Base-by-base conservation (phyloP, 495 filamentous ascomycete species). In the Pyrenopolyporus hunteri region DNA sequence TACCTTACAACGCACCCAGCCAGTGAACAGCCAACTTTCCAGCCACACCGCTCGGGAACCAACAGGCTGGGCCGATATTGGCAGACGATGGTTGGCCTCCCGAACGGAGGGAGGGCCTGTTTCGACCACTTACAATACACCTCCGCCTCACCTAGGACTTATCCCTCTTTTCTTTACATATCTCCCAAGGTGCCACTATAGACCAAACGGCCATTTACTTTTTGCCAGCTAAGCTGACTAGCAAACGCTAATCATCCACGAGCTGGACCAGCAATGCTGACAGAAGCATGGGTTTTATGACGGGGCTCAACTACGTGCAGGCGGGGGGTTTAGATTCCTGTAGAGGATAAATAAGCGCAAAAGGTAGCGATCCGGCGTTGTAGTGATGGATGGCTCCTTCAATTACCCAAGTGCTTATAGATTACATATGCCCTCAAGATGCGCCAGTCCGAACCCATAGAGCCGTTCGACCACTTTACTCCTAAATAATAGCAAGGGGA, bases 251-350 rank as follows among this genome's bases (percentile, higher is more conserved):
- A 45, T 44, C 55, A 65, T 65, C 62, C 44, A 36, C 62, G 26
- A 59, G 62, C 62, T 59, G 62, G 59, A 42, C 49, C n/a, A 50
- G 17, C 20, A 28, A 55, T 50, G 43, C 36, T 65, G 13, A 9
- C 56, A 50, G 32, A 14, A 65, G 55, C 55, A 45, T 40, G 22
- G 14, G 36, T 14, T 40, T 46, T 11, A 25, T 33, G 13, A 45
- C 17, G 31, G 23, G 16, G 17, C 59, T 25, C 39, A 46, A 39
- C 29, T 26, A 50, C n/a, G n/a, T 23, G 32, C 48, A 33, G 32
- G 16, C 19, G 19, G 14, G 14, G 6, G 19, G 14, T 46, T 14
- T 5, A 2, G 2, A 46, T 3, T 46, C 17, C 16, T 2, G n/a
- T n/a, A n/a, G n/a, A n/a, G n/a, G n/a, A n/a, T n/a, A n/a, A n/a